Percentiles rank a stretch among this genome's conserved stretches.
These are phyloP conservation scores for Davidsoniella neocaledoniae DNA, from an alignment of 2,329 filamentous ascomycete genomes.

Conservation along the genomic window DNA sequence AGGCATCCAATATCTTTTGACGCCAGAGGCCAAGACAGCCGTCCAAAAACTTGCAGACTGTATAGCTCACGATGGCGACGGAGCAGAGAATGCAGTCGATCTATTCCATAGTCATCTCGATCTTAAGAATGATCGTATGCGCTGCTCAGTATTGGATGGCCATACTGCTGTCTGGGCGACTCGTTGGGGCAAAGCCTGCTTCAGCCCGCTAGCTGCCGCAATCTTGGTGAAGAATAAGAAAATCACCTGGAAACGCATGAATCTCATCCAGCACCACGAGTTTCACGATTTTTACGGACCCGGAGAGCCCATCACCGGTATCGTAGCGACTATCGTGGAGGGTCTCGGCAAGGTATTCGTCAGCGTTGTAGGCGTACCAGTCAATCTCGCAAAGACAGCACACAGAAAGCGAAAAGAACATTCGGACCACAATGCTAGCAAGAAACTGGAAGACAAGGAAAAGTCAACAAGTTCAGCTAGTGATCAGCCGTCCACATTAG, in stretches of 20 bases:
- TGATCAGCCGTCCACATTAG: background rate
- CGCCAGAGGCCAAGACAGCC: slow-evolving; percentile 39
- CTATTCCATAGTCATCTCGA: slow-evolving; percentile 47
- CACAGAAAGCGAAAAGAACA: slow-evolving; percentile 26
- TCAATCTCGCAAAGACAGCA: slow-evolving; percentile 40
- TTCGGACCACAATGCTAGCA: background rate
- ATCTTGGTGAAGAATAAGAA: slow-evolving; percentile 44
- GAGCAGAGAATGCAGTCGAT: slow-evolving; percentile 50
- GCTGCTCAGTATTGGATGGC: slow-evolving; percentile 48
- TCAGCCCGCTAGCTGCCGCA: slow-evolving; percentile 49
- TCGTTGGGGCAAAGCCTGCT: slow-evolving; percentile 40
- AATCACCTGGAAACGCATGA: slow-evolving; percentile 45
- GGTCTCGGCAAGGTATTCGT: slow-evolving; percentile 8
- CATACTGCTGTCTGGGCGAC: slow-evolving; percentile 49
- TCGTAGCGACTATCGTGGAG: slow-evolving; percentile 18
- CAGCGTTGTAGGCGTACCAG: slow-evolving; percentile 33
- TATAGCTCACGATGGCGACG: slow-evolving; percentile 48
- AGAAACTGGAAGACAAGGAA: background rate
- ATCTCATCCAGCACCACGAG: slow-evolving; percentile 48
- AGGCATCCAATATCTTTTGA: slow-evolving; percentile 53
- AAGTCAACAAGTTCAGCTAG: background rate
- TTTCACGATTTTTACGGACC: slow-evolving; percentile 68
- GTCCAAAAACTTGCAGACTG: slow-evolving; percentile 41
- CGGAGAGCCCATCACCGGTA: slow-evolving; percentile 53
- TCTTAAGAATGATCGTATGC: slow-evolving; percentile 36